A percentile compares a stretch with the other conserved stretches of the same genome.
Conservation (phyloP, 2,329 filamentous ascomycete genomes). For the Fusarium drepaniforme region DNA sequence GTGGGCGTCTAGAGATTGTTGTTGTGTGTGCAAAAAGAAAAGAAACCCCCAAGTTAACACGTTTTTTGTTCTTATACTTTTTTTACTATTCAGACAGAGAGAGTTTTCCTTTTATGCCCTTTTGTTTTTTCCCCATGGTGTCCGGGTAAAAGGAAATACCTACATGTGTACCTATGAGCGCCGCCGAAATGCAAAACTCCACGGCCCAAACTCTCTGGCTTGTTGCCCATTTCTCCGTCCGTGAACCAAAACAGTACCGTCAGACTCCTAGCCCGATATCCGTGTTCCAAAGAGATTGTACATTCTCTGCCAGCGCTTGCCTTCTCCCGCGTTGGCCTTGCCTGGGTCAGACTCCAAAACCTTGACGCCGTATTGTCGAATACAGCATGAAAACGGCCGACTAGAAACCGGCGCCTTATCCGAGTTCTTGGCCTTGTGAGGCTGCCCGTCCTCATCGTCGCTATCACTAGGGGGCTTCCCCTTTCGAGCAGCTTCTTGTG, state of each 20-base stretch:
- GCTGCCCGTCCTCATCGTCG: constrained; percentile 45
- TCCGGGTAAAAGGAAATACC: not conserved
- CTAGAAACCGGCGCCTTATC: constrained; percentile 55
- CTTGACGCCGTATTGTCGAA: constrained; percentile 77
- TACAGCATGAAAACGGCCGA: constrained; percentile 76
- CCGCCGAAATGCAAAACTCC: not conserved
- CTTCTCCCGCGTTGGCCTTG: constrained; percentile 59
- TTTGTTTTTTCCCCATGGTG: not conserved
- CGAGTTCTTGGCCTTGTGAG: not conserved
- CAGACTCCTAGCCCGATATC: constrained; percentile 53
- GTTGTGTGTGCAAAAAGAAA: not conserved
- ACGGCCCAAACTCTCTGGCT: not conserved
- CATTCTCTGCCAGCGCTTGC: constrained; percentile 69
- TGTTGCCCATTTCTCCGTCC: not conserved
- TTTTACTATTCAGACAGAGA: constrained; percentile 3
- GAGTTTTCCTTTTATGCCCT: constrained; percentile 7
- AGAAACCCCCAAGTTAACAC: constrained; percentile 8
- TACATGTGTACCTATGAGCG: constrained; percentile 5
- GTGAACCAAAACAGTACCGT: not conserved
- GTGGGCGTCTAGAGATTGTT: constrained; percentile 35
- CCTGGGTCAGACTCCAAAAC: constrained; percentile 53
- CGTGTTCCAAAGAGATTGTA: constrained; percentile 76
- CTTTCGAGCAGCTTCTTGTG: constrained; percentile 42
- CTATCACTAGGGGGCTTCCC: constrained; percentile 55
- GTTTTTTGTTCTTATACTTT: constrained; percentile 7